Percentiles rank a stretch among this genome's conserved stretches.
Conservation (phyloP, 2,329 filamentous ascomycete genomes). For the Penicillium digitatum region DNA sequence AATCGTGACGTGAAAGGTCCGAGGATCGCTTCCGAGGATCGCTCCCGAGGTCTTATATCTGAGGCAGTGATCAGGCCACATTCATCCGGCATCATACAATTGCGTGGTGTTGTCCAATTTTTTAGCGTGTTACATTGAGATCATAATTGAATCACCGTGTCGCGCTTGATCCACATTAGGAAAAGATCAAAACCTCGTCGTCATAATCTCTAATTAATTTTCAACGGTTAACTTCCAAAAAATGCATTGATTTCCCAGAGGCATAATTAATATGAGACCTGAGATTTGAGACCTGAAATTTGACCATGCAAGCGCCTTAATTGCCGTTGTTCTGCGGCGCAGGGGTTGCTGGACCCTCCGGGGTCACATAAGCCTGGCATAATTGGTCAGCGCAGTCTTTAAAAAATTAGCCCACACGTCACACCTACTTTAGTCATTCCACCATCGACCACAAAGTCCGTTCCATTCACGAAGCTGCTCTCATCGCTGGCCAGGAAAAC, state of each 20-base stretch:
- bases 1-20: slow-evolving; percentile 4
- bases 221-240: neutral
- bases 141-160: neutral
- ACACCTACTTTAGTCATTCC: slow-evolving; percentile 67
- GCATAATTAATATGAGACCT: neutral
- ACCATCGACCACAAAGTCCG: slow-evolving; percentile 91
- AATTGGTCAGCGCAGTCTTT: slow-evolving; percentile 12
- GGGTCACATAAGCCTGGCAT: slow-evolving; percentile 64
- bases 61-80: neutral
- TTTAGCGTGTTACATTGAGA: neutral
- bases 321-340: slow-evolving; percentile 50
- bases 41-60: neutral
- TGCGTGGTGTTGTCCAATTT: neutral
- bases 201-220: neutral
- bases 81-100: neutral
- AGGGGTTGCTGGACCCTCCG: slow-evolving; percentile 54
- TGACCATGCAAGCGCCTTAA: neutral
- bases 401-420: neutral
- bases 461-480: slow-evolving; percentile 83
- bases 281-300: neutral
- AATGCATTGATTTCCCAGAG: neutral
- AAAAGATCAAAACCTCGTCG: neutral
- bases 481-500: slow-evolving; percentile 84
- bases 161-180: neutral
- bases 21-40: neutral